A percentile compares a stretch with the other conserved stretches of the same genome.
Evolutionary conservation across 2,329 filamentous ascomycete species (phyloP).

Genomic region (Colletotrichum noveboracense): DNA sequence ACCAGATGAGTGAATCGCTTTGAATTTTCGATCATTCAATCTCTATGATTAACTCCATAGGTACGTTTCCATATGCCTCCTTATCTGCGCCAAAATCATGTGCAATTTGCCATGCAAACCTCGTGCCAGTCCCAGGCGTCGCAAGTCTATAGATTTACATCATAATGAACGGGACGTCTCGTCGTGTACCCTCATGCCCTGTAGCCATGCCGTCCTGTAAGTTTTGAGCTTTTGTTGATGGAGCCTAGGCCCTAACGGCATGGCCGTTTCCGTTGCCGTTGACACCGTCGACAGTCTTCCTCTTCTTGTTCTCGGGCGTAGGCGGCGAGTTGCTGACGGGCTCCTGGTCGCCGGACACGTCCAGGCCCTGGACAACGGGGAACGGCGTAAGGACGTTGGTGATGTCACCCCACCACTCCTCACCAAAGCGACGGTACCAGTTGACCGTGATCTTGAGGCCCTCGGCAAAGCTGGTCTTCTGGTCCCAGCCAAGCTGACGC

Average conservation of each 20-base stretch:
- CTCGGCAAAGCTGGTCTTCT: conserved; percentile 67
- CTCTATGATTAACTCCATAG: conserved; percentile 3
- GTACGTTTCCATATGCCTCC: background rate
- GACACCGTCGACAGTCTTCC: conserved; percentile 17
- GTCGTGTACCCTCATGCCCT: background rate
- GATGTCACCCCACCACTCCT: conserved; percentile 77
- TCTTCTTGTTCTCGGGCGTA: conserved; percentile 26
- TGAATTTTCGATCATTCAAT: background rate
- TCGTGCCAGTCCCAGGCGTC: background rate
- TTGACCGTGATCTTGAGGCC: conserved; percentile 69
- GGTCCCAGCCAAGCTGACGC: conserved; percentile 70
- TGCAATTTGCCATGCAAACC: conserved; percentile 1
- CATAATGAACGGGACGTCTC: background rate
- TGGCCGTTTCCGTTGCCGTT: conserved; percentile 15
- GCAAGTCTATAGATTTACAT: background rate
- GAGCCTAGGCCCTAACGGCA: background rate
- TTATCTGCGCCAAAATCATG: conserved; percentile 9
- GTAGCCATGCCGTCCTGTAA: background rate
- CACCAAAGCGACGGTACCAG: conserved; percentile 72
- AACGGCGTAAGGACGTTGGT: conserved; percentile 72
- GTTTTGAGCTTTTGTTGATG: background rate
- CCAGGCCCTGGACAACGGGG: conserved; percentile 61
- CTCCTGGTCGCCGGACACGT: conserved; percentile 60
- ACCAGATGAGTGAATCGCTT: background rate
- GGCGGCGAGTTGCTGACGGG: conserved; percentile 35